Conservation (phyloP, 352 stramenopile genomes). For the Pythium apleroticum region DNA sequence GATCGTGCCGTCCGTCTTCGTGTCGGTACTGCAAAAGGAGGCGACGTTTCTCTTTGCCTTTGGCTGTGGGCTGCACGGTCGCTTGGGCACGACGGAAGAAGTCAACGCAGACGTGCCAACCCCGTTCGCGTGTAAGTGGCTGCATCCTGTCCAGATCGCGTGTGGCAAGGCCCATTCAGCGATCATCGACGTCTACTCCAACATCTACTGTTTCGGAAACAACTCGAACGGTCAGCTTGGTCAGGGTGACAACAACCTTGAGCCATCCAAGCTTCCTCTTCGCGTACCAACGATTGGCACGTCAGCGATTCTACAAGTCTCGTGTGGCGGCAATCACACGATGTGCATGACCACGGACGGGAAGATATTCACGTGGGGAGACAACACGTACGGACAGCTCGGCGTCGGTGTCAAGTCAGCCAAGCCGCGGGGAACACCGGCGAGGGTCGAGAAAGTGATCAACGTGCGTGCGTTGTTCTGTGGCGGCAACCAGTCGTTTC, state of each 20-base stretch:
- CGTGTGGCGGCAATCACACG: constrained; percentile 64
- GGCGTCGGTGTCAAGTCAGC: constrained; percentile 37
- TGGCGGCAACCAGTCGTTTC: constrained; percentile 58
- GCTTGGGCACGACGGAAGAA: constrained; percentile 50
- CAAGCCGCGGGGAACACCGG: constrained; percentile 35
- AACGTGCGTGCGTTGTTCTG: constrained; percentile 47
- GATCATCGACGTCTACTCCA: constrained; percentile 73
- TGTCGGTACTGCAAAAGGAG: constrained; percentile 70
- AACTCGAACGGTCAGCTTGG: constrained; percentile 50
- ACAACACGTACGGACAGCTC: constrained; percentile 64
- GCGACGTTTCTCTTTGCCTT: constrained; percentile 74
- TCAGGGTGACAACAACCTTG: constrained; percentile 52
- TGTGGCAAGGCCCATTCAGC: constrained; percentile 68
- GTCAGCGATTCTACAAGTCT: constrained; percentile 44
- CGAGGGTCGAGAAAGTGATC: constrained; percentile 52
- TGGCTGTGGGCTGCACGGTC: constrained; percentile 53
- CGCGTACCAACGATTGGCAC: constrained; percentile 44
- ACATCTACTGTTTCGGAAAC: constrained; percentile 72
- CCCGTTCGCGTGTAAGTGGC: constrained; percentile 60
- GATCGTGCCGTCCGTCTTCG: constrained; percentile 60
- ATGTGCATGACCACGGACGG: constrained; percentile 57
- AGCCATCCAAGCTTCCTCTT: constrained; percentile 56
- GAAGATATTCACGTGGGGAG: constrained; percentile 62
- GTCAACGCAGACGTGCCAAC: constrained; percentile 46
- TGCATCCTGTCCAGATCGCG: constrained; percentile 67